Percentiles rank a stretch among this genome's conserved stretches.
Evolutionary conservation across 164 flowering plant species (phyloP).

Genomic region (Aristolochia californica): DNA sequence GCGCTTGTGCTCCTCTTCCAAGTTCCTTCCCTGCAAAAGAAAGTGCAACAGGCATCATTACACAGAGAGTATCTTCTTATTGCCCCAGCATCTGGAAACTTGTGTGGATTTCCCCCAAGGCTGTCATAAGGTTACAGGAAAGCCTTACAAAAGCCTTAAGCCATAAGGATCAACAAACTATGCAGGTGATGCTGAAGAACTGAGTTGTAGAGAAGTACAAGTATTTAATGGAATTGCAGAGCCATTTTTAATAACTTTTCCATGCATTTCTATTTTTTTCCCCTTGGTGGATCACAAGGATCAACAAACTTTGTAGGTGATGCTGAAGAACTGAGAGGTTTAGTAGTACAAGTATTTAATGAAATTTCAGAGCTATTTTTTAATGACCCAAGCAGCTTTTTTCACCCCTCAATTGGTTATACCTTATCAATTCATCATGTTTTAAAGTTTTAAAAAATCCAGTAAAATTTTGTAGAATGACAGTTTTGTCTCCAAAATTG

Average conservation of each 20-base stretch:
- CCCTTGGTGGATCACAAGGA: too few species aligned
- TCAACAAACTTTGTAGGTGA: too few species aligned
- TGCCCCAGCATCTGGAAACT: not conserved
- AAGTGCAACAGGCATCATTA: not conserved
- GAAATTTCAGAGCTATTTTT: not conserved
- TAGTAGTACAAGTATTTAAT: not conserved
- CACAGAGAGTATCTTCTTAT: not conserved
- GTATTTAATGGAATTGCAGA: too few species aligned
- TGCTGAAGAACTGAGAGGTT: not conserved
- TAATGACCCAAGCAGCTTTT: not conserved
- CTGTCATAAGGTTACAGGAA: not conserved
- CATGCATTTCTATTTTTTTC: too few species aligned
- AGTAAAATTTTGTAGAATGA: too few species aligned
- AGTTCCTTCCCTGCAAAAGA: constrained; percentile 11
- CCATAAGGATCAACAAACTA: too few species aligned
- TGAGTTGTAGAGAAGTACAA: too few species aligned
- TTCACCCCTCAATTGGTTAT: not conserved
- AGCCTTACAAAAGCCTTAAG: not conserved
- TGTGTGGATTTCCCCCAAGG: not conserved
- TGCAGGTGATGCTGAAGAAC: too few species aligned
- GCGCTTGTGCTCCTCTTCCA: constrained; percentile 53
- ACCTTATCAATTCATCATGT: too few species aligned
- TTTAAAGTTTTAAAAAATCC: too few species aligned
- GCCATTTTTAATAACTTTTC: too few species aligned
- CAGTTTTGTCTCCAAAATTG: too few species aligned